A percentile compares a stretch with the other conserved stretches of the same genome.
Evolutionary conservation across 345 rosid genomes (phyloP).

Genomic region (Aurinia saxatilis): DNA sequence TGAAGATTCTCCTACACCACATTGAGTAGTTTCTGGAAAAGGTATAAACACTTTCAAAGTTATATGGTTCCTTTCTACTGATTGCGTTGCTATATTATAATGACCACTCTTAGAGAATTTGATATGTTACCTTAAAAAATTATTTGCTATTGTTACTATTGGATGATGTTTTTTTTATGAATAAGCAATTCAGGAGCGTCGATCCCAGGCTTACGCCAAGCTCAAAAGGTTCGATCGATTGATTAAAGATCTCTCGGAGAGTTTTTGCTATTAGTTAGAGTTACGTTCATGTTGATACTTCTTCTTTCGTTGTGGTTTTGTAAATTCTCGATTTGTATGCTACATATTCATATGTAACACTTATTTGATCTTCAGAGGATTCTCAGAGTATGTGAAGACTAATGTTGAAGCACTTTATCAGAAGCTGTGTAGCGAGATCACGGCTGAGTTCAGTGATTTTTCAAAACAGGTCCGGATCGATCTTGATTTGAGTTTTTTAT

Average conservation of each 20-base stretch:
- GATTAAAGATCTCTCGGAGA: neutral
- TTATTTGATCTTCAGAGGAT: conserved; percentile 80
- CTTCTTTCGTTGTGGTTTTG: neutral
- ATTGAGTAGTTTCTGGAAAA: too few relatives aligned
- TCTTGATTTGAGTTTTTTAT: neutral
- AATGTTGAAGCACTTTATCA: conserved; percentile 75
- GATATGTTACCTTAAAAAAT: too few relatives aligned
- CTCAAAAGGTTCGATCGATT: conserved; percentile 56
- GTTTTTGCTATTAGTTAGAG: too few relatives aligned
- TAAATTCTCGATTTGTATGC: neutral
- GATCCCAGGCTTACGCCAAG: conserved; percentile 79
- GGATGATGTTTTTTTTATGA: too few relatives aligned
- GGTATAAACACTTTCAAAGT: too few relatives aligned
- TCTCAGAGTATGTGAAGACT: conserved; percentile 62
- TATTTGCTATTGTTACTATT: too few relatives aligned
- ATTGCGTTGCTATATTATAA: too few relatives aligned
- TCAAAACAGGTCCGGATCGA: conserved; percentile 62
- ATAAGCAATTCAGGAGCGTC: conserved; percentile 79
- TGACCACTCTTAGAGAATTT: too few relatives aligned
- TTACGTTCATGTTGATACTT: too few relatives aligned
- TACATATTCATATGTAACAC: neutral
- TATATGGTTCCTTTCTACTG: too few relatives aligned
- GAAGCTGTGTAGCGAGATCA: conserved; percentile 71
- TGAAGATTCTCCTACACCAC: too few relatives aligned
- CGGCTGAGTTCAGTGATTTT: conserved; percentile 74